Evolutionary conservation across 176 grass and related monocot genomes (phyloP), one percentile per base, ranked within the genome.

Genomic region (Oryza meridionalis): DNA sequence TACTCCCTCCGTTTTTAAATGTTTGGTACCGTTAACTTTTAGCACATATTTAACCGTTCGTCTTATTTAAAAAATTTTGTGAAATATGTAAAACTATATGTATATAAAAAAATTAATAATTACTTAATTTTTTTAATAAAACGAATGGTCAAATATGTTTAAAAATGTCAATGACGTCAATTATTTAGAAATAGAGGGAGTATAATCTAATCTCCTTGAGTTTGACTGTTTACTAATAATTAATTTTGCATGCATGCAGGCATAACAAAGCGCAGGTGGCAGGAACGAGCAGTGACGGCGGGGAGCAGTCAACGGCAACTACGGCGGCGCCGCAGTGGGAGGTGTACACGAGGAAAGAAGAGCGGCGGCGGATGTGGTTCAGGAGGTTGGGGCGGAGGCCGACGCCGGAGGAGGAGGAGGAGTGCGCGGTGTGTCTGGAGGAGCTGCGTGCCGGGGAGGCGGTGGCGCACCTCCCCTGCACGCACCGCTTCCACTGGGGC

Each of bases 361-460:
- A 44, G 81, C 26, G 61, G 61, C 1, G 38, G 1, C 13, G 55
- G 55, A 3, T 68, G 42, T 43, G 73, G 73, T 89, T 98, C 55
- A 80, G 38, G 38, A 37, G 74, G 32, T 93, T 93, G 93, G 76
- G 89, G 22, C 58, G 87, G 81, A 27, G 67, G 1, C 14, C 80
- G 1, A 46, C 78, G 37, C 43, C 69, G 4, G 53, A 69, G 13
- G 43, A 46, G 27, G 86, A 72, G 3, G 16, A 45, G 59, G 93
- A 93, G 46, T 98, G 96, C 45, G 91, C 86, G n/a, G 92, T 98
- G 51, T 98, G 96, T 70, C 81, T 98, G 31, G 96, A 98, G 35
- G 91, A 98, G 78, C 88, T 98, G 80, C 65, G 45, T 32, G 78
- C 49, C 0, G 96, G 96, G 0, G 93, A 98, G 24, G 84, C 90